Percentiles rank a stretch among this genome's conserved stretches.
phyloP scores from a whole-genome alignment of 1,284 basidiomycete species.

The Lignosus rhinocerotis region DNA sequence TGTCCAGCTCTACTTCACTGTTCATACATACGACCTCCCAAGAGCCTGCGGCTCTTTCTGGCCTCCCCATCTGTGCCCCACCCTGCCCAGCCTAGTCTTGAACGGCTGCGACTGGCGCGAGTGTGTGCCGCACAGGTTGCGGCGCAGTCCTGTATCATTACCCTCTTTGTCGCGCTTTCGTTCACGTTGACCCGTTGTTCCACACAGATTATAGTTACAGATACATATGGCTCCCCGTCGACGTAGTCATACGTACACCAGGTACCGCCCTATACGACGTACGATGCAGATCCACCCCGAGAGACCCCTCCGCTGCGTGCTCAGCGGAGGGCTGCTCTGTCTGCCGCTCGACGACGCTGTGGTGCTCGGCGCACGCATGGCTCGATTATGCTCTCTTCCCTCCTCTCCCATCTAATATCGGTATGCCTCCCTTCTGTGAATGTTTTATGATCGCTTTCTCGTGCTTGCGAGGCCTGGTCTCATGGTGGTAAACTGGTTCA shows the following conservation, averaged over 20 bases:
- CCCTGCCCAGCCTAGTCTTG: background rate
- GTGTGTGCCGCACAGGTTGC: constrained; percentile 10
- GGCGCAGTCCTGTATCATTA: constrained; percentile 20
- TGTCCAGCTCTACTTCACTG: constrained; percentile 14
- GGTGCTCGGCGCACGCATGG: background rate
- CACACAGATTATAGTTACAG: constrained; percentile 2
- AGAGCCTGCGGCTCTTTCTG: constrained; percentile 23
- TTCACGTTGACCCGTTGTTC: background rate
- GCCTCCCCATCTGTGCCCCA: background rate
- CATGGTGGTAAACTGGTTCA: background rate
- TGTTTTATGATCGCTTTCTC: background rate
- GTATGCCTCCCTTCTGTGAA: background rate
- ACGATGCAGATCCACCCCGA: constrained; percentile 4
- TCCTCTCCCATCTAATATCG: background rate
- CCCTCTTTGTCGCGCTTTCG: constrained; percentile 15
- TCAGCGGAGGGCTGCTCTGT: background rate
- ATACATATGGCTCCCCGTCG: constrained; percentile 7
- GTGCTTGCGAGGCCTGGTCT: background rate
- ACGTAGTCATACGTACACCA: constrained; percentile 14
- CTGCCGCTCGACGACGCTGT: background rate
- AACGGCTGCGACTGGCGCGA: background rate
- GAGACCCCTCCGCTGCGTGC: no score
- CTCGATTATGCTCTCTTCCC: constrained; percentile 7
- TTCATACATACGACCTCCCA: constrained; percentile 13
- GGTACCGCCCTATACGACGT: constrained; percentile 7